Percentiles rank a stretch among this genome's conserved stretches.
Evolutionary conservation across 176 grass and related monocot species (phyloP).

Genomic region (Oropetium thomaeum): DNA sequence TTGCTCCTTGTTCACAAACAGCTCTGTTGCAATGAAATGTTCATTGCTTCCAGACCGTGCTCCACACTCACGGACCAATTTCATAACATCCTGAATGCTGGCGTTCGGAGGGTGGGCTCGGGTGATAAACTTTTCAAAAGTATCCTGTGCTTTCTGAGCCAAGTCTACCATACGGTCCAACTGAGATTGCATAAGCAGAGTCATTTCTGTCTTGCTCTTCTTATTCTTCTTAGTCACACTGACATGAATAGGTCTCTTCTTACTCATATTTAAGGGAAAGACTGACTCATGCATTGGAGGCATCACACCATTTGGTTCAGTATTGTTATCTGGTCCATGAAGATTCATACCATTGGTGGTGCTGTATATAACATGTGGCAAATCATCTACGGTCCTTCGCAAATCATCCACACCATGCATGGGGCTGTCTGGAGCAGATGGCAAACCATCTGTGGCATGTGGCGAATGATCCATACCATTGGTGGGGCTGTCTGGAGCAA

Average conservation of each 20-base stretch:
- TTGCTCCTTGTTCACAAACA: slow-evolving; percentile 35
- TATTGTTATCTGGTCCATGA: slow-evolving; percentile 11
- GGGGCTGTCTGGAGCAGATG: neutral
- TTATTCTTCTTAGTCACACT: slow-evolving; percentile 22
- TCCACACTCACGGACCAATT: slow-evolving; percentile 33
- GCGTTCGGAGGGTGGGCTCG: neutral
- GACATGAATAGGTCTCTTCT: slow-evolving; percentile 18
- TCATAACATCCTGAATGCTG: slow-evolving; percentile 45
- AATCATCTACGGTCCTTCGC: neutral
- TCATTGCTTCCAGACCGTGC: slow-evolving; percentile 30
- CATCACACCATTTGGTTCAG: neutral
- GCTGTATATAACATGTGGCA: neutral
- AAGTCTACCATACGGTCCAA: slow-evolving; percentile 29
- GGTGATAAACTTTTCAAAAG: slow-evolving; percentile 35
- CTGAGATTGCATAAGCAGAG: slow-evolving; percentile 37
- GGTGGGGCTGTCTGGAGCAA: neutral
- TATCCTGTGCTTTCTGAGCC: slow-evolving; percentile 36
- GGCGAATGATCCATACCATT: neutral
- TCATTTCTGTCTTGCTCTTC: slow-evolving; percentile 32
- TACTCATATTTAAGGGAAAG: neutral
- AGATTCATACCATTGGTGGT: slow-evolving; percentile 5
- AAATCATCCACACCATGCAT: slow-evolving; percentile 6
- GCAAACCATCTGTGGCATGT: neutral
- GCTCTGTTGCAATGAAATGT: slow-evolving; percentile 47
- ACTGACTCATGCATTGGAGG: neutral